These are phyloP conservation scores for Bipolaris cookei DNA, from an alignment of 2,329 filamentous ascomycete genomes.

Conservation along the genomic window DNA sequence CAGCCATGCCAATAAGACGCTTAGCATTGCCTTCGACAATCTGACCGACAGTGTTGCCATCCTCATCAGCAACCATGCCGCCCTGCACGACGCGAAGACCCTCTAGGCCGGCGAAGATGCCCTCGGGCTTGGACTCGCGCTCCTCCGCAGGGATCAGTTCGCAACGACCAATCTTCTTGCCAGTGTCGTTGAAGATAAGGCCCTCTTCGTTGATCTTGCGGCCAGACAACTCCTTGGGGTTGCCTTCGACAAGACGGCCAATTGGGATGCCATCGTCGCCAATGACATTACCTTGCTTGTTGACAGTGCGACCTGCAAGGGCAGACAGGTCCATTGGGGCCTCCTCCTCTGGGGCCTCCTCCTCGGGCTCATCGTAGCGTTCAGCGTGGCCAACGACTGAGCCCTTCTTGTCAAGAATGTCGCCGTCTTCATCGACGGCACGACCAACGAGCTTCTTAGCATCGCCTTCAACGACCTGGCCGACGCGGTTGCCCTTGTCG, in stretches of 20 bases:
- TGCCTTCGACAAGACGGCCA: constrained; percentile 71
- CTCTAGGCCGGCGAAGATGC: constrained; percentile 58
- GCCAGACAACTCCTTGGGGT: constrained; percentile 67
- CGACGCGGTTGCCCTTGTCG: constrained; percentile 58
- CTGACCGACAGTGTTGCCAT: constrained; percentile 59
- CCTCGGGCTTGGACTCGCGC: constrained; percentile 58
- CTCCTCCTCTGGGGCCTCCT: constrained; percentile 54
- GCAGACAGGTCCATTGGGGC: constrained; percentile 54
- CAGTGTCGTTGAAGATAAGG: constrained; percentile 74
- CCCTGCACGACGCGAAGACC: constrained; percentile 57
- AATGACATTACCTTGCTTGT: constrained; percentile 60
- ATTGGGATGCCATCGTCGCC: constrained; percentile 59
- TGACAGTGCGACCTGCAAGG: constrained; percentile 56
- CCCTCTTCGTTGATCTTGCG: constrained; percentile 75
- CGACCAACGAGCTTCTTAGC: constrained; percentile 59
- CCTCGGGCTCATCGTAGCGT: constrained; percentile 69
- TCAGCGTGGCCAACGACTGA: constrained; percentile 60
- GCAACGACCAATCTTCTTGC: constrained; percentile 70
- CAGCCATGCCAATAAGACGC: constrained; percentile 63
- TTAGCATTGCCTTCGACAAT: constrained; percentile 65
- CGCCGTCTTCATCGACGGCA: constrained; percentile 59
- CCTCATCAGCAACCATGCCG: constrained; percentile 58
- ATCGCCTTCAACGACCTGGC: constrained; percentile 57
- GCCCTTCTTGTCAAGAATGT: constrained; percentile 61
- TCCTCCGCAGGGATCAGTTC: constrained; percentile 73